A percentile compares a stretch with the other conserved stretches of the same genome.
phyloP scores from a whole-genome alignment of 768 basidiomycete genomes.

The Boletus sp. region DNA sequence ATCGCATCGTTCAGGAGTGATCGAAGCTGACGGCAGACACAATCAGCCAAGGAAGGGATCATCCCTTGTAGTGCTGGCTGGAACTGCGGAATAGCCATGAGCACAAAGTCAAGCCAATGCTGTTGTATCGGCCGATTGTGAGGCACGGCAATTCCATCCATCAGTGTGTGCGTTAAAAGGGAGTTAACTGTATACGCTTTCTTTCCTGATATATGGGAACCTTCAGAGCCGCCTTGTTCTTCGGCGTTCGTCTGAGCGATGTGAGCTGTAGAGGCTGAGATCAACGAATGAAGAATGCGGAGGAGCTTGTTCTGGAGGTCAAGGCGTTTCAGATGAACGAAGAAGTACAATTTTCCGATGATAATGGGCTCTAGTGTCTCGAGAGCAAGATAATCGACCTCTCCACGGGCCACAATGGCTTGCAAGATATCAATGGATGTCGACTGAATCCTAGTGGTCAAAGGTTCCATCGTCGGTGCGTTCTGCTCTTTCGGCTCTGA shows the following conservation, averaged over 20 bases:
- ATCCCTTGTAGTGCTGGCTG: conserved; percentile 64
- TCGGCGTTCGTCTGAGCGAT: conserved; percentile 28
- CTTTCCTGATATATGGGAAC: conserved; percentile 30
- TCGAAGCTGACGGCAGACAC: conserved; percentile 69
- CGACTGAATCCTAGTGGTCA: conserved; percentile 68
- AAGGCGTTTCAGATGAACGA: conserved; percentile 63
- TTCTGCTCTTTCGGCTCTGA: conserved; percentile 64
- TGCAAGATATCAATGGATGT: conserved; percentile 80
- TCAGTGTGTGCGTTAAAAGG: conserved; percentile 70
- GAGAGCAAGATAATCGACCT: conserved; percentile 58
- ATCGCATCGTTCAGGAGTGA: conserved; percentile 53
- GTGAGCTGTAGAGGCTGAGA: conserved; percentile 56
- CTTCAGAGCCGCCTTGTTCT: conserved; percentile 34
- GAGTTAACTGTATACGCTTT: conserved; percentile 57
- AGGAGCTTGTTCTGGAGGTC: conserved; percentile 93
- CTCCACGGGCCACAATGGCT: conserved; percentile 75
- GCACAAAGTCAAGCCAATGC: conserved; percentile 95
- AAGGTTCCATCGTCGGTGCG: conserved; percentile 50
- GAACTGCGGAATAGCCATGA: conserved; percentile 87
- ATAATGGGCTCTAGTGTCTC: conserved; percentile 68
- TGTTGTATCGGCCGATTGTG: conserved; percentile 80
- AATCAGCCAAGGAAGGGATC: conserved; percentile 73
- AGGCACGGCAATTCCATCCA: conserved; percentile 70
- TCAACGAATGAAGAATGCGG: conserved; percentile 83
- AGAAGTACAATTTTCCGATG: conserved; percentile 71